These are phyloP conservation scores for Talaromyces piceae DNA, from an alignment of 2,329 filamentous ascomycete genomes.

Conservation along the genomic window DNA sequence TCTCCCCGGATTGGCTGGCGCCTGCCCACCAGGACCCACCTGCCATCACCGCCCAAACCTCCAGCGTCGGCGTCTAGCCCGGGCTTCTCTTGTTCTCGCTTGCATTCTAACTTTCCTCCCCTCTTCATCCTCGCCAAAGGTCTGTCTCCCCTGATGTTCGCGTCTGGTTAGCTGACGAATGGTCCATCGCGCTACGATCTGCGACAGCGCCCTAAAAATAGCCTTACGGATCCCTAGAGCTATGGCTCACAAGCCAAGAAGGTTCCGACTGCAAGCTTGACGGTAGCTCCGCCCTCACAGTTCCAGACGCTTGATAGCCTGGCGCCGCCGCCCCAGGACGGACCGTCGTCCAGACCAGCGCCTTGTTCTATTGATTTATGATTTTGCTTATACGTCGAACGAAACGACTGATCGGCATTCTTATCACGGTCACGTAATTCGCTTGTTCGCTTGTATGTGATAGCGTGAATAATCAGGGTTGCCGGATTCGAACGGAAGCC, in stretches of 20 bases:
- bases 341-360: no score
- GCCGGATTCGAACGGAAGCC: neutral
- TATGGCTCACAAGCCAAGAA: neutral
- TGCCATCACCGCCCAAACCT: neutral
- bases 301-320: neutral
- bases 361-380: no score
- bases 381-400: neutral
- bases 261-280: neutral
- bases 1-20: slow-evolving; percentile 8
- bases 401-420: neutral
- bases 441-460: neutral
- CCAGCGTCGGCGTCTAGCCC: no score
- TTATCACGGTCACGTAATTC: neutral
- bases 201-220: neutral
- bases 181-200: neutral
- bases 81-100: no score
- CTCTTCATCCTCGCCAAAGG: no score
- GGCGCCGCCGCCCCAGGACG: neutral
- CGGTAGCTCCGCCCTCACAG: neutral
- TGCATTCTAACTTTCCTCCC: no score
- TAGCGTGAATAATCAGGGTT: no score
- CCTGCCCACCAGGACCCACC: neutral
- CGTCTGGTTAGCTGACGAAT: no score
- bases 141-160: neutral
- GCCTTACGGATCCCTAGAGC: neutral